Base-by-base conservation (phyloP, 179 eudicot species). In the Silene noctiflora region DNA sequence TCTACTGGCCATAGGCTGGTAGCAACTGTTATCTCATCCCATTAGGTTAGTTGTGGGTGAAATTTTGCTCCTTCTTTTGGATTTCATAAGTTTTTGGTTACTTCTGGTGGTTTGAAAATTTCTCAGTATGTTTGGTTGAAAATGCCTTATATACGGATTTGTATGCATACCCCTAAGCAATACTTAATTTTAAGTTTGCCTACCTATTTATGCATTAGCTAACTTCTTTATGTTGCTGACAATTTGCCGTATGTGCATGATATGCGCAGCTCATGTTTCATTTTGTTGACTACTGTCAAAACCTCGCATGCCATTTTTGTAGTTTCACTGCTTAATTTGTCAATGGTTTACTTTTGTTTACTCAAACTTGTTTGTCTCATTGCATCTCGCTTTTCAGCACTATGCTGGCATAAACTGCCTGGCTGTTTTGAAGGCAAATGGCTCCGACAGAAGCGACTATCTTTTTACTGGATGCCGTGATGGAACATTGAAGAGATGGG, bases 381-480 rank as follows among this genome's bases (percentile, higher is more conserved):
- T 67, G 35, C 42, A 75, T 75, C 66, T 80, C 70, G 55, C 71
- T 76, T 85, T 77, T 82, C 92, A 96, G 98, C 99, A 96, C 80
- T 90, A 90, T 81, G 96, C 96, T 55, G 98, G 99, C 27, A 70
- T 96, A 82, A 96, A 96, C 85, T 93, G 96, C 76, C 85, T 96
- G 90, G 85, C 96, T 76, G 83, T 89, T 19, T 86, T 84, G 81
- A 96, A 93, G 88, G 84, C 94, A 74, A 63, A 86, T 35, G 89
- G 14, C 69, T 44, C 85, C n/a, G 88, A 83, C 81, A 87, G 76
- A 13, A 62, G 76, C 67, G 89, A 93, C 74, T 77, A 80, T 82
- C 88, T 96, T 53, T 90, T 91, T 82, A 93, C 98, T 79, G 99
- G 99, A 67, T 91, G 98, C 77, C 98, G 99, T 82, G 99, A 96